Evolutionary conservation across 2,329 filamentous ascomycete species (phyloP).

Genomic region (Botrytis byssoidea): DNA sequence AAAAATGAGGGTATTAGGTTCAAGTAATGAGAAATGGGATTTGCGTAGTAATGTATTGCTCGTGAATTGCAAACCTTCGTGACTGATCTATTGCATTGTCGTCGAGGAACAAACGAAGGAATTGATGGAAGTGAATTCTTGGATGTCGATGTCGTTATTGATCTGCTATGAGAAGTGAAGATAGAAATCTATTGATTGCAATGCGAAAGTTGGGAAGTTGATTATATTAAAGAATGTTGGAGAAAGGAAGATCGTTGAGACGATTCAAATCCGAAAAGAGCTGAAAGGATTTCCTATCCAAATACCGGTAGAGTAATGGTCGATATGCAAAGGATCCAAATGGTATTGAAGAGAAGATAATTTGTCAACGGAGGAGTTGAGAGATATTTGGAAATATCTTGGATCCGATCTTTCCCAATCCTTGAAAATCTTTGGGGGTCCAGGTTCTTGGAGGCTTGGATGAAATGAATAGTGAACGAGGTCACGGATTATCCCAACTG

Average conservation of each 20-base stretch:
- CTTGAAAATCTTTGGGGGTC: constrained; percentile 2
- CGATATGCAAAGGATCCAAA: not conserved
- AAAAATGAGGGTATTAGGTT: not conserved
- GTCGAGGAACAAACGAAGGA: constrained; percentile 6
- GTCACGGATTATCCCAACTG: constrained; percentile 15
- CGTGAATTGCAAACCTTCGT: constrained; percentile 20
- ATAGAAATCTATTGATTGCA: constrained; percentile 7
- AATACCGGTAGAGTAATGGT: not conserved
- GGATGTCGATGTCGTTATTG: not conserved
- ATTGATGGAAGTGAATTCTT: not conserved
- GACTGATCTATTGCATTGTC: constrained; percentile 20
- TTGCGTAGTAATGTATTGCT: constrained; percentile 11
- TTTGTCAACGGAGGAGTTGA: not conserved
- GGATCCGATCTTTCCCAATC: constrained; percentile 9
- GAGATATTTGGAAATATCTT: constrained; percentile 9
- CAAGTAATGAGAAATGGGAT: constrained; percentile 3
- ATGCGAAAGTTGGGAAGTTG: not conserved
- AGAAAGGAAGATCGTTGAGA: constrained; percentile 2
- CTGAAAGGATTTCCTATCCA: not conserved
- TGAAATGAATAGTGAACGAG: constrained; percentile 6
- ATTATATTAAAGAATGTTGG: constrained; percentile 13
- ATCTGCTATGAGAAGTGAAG: not conserved
- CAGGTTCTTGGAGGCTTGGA: not conserved
- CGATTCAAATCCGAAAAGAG: not conserved
- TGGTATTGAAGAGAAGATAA: not conserved